phyloP scores from a whole-genome alignment of 805 yeast species.

The Wickerhamiella domercqiae region DNA sequence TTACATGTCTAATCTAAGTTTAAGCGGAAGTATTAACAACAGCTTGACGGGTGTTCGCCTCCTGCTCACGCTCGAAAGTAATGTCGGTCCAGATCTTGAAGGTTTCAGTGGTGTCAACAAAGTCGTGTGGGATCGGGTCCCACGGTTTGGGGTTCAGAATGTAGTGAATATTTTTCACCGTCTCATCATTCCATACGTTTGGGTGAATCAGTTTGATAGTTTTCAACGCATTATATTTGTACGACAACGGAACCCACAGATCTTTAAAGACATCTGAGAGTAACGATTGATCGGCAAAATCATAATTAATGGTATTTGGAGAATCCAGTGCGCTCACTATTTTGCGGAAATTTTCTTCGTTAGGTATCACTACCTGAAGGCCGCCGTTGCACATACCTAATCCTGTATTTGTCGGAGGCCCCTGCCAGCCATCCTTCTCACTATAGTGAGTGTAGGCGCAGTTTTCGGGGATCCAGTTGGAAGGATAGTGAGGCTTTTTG shows the following conservation, averaged over 20 bases:
- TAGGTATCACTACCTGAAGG: conserved; percentile 36
- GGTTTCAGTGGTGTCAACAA: conserved; percentile 31
- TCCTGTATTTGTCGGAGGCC: conserved; percentile 31
- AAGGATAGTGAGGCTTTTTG: conserved; percentile 37
- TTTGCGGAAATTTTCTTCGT: conserved; percentile 24
- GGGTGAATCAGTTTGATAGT: conserved; percentile 33
- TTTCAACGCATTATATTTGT: conserved; percentile 41
- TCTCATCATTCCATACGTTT: conserved; percentile 32
- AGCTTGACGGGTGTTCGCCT: too few relatives aligned
- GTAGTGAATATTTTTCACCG: conserved; percentile 43
- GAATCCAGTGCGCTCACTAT: conserved; percentile 31
- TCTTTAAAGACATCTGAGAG: conserved; percentile 37
- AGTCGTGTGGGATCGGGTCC: conserved; percentile 26
- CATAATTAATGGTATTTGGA: conserved; percentile 28
- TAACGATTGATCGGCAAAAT: conserved; percentile 45
- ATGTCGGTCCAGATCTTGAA: conserved; percentile 37
- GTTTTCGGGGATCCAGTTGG: conserved; percentile 35
- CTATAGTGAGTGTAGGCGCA: conserved; percentile 35
- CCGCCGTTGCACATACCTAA: conserved; percentile 47
- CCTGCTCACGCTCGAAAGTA: conserved; percentile 19
- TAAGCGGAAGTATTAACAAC: too few relatives aligned
- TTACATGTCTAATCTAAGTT: too few relatives aligned
- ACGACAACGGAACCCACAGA: conserved; percentile 37
- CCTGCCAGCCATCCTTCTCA: conserved; percentile 18
- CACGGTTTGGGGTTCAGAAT: conserved; percentile 48